These are phyloP conservation scores for Fistulifera pelliculosa DNA, from an alignment of 108 stramenopile genomes.

Conservation along the genomic window DNA sequence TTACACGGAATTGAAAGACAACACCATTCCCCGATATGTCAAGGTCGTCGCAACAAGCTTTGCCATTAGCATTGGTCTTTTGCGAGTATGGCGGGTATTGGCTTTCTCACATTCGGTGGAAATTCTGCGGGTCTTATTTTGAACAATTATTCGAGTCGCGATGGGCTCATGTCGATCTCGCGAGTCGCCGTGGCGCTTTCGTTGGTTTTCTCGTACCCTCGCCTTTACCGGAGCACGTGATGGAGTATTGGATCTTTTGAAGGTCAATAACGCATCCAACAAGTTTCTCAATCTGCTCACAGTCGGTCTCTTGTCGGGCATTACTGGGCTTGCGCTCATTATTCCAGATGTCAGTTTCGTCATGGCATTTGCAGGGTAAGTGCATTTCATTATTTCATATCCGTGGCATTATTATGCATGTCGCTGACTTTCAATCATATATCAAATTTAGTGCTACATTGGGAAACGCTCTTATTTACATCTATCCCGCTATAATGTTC, in stretches of 20 bases:
- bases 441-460: slow-evolving; percentile 51
- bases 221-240: slow-evolving; percentile 72
- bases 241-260: slow-evolving; percentile 67
- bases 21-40: slow-evolving; percentile 74
- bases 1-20: slow-evolving; percentile 90
- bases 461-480: slow-evolving; percentile 85
- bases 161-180: slow-evolving; percentile 79
- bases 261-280: slow-evolving; percentile 42
- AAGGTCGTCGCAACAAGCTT: slow-evolving; percentile 77
- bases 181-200: slow-evolving; percentile 84
- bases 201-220: slow-evolving; percentile 76
- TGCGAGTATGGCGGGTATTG: slow-evolving; percentile 64
- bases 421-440: no score
- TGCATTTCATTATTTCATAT: no score
- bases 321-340: slow-evolving; percentile 59
- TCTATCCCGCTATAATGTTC: slow-evolving; percentile 86
- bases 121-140: slow-evolving; percentile 84
- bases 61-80: slow-evolving; percentile 59
- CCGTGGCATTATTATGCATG: no score
- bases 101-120: slow-evolving; percentile 90
- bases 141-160: slow-evolving; percentile 90
- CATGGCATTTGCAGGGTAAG: slow-evolving; percentile 74
- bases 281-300: slow-evolving; percentile 59
- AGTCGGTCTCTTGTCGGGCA: slow-evolving; percentile 39
- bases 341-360: slow-evolving; percentile 77